phyloP scores from a whole-genome alignment of 164 flowering plant genomes.

The Chimonanthus praecox region DNA sequence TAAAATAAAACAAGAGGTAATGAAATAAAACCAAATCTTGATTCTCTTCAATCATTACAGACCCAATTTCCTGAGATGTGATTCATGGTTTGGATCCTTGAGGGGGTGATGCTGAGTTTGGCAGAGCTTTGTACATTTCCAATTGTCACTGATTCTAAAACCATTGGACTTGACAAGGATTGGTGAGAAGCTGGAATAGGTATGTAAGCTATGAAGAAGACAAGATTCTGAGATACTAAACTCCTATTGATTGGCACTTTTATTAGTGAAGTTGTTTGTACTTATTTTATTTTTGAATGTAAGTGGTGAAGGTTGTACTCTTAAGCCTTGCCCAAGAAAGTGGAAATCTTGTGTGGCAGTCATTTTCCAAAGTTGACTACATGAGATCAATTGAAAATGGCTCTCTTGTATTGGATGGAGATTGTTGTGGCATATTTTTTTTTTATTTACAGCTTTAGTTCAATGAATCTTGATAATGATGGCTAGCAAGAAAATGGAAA shows the following conservation, averaged over 20 bases:
- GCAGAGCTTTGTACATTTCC: background rate
- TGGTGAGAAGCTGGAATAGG: background rate
- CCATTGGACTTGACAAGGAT: background rate
- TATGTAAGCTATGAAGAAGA: background rate
- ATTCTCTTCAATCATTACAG: background rate
- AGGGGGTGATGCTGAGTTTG: background rate
- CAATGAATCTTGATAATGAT: too few species aligned
- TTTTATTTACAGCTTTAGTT: background rate
- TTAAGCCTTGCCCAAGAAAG: background rate
- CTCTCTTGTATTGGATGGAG: background rate
- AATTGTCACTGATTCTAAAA: background rate
- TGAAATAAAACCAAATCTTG: background rate
- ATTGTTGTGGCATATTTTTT: background rate
- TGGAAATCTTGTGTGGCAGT: background rate
- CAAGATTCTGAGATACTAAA: background rate
- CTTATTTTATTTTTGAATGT: background rate
- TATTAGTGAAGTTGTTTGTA: background rate
- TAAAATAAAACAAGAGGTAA: background rate
- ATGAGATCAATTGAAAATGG: background rate
- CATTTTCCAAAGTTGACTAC: background rate
- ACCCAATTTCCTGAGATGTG: background rate
- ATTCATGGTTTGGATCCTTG: background rate
- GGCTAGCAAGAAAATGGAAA: background rate
- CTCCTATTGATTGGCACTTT: background rate
- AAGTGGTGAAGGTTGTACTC: background rate